Base-by-base conservation (phyloP, 441 rosid species). In the Omphalea diandra region DNA sequence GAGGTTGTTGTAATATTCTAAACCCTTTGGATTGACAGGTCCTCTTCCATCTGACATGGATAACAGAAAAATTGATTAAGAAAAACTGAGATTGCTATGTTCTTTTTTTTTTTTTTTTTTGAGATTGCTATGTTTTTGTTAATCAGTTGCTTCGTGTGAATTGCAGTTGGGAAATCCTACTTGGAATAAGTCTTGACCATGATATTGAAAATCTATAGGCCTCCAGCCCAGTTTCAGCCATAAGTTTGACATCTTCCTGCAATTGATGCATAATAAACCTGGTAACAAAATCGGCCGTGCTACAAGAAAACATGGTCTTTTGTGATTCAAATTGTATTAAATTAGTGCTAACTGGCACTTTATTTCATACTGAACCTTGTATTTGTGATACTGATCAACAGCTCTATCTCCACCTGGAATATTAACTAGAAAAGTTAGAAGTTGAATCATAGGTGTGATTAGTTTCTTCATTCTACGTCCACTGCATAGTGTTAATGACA, bases 151-250 rank as follows among this genome's bases (percentile, higher is more conserved):
- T 27, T 54, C 33, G 12, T 27, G 27, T 53, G 18, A 17, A n/a
- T 24, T 22, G 55, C 12, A 35, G 24, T 12, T 7, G 24, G 35
- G 43, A 66, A 57, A 63, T 18, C 81, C 35, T 79, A 89, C 90
- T 72, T 1, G 89, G 92, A 54, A 89, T 86, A 57, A 89, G 86
- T 55, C 92, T 86, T n/a, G 95, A 74, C 92, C 90, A 87, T 11
- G 92, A 89, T 71, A 89, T 84, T 72, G 92, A 87, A 75, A 87
- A 84, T 68, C 88, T 83, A 70, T 83, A 86, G 27, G 92, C 86
- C 38, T 78, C 85, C 53, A 89, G 68, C 65, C 90, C 82, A 20
- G 75, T 81, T 22, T 84, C 80, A 20, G 41, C 89, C 89, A 89
- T 87, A 14, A 87, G 74, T 69, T 79, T 80, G 29, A 88, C 89